Evolutionary conservation across 1,284 basidiomycete species (phyloP).

Genomic region (Fomitopsis betulina): DNA sequence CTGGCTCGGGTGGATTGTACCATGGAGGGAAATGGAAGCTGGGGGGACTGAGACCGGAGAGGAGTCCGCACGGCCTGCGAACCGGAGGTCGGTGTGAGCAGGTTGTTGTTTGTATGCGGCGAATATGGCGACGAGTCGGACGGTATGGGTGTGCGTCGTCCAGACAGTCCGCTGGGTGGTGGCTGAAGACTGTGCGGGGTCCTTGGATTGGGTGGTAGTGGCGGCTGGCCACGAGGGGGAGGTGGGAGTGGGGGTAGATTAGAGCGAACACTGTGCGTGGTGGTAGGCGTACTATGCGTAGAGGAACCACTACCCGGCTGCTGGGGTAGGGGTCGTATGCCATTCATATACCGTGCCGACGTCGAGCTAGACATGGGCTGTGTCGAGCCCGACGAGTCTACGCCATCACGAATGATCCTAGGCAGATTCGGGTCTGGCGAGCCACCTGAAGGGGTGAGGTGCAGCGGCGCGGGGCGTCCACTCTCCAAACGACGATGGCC

Average conservation of each 20-base stretch:
- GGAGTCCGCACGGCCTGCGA: constrained; percentile 38
- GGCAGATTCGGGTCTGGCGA: constrained; percentile 48
- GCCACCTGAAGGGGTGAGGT: constrained; percentile 45
- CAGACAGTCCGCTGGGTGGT: constrained; percentile 25
- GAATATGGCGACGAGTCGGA: constrained; percentile 44
- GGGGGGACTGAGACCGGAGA: constrained; percentile 52
- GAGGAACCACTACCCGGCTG: constrained; percentile 26
- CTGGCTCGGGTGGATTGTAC: constrained; percentile 24
- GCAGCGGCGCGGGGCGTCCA: constrained; percentile 61
- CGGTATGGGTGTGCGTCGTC: constrained; percentile 56
- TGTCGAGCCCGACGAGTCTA: constrained; percentile 34
- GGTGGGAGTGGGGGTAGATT: constrained; percentile 65
- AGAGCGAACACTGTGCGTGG: constrained; percentile 35
- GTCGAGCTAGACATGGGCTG: background rate
- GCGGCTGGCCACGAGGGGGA: constrained; percentile 57
- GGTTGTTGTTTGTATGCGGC: constrained; percentile 44
- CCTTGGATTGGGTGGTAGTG: constrained; percentile 38
- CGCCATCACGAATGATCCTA: constrained; percentile 59
- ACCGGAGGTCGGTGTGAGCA: constrained; percentile 42
- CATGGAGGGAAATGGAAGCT: constrained; percentile 37
- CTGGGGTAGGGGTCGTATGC: constrained; percentile 40
- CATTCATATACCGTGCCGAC: constrained; percentile 33
- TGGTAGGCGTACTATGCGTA: constrained; percentile 29
- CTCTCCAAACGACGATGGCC: constrained; percentile 40
- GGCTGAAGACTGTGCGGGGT: constrained; percentile 21